These are phyloP conservation scores for Macroventuria anomochaeta DNA, from an alignment of 2,329 filamentous ascomycete genomes.

Conservation along the genomic window DNA sequence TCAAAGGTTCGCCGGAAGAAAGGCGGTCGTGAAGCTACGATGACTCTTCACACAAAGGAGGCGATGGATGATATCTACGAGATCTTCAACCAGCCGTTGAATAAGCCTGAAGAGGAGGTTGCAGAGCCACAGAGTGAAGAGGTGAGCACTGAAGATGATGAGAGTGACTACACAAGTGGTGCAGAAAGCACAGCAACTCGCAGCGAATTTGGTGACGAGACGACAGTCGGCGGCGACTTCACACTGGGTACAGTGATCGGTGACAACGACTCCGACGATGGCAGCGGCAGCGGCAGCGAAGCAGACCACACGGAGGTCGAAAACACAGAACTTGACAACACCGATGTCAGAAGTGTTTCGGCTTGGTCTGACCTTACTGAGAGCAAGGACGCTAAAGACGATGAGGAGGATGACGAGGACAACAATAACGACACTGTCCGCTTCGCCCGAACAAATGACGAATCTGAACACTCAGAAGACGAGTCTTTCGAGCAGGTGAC, in stretches of 20 bases:
- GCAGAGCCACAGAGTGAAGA: constrained; percentile 69
- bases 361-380: constrained; percentile 90
- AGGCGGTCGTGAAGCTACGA: constrained; percentile 80
- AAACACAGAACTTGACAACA: constrained; percentile 41
- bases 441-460: constrained; percentile 39
- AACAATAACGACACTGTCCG: constrained; percentile 37
- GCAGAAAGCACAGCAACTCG: constrained; percentile 85
- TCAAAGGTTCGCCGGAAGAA: constrained; percentile 77
- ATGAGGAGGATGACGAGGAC: constrained; percentile 37
- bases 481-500: constrained; percentile 46
- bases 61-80: constrained; percentile 98
- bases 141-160: constrained; percentile 67
- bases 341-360: constrained; percentile 61
- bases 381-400: constrained; percentile 67
- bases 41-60: constrained; percentile 95
- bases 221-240: constrained; percentile 57
- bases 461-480: constrained; percentile 43
- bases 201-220: constrained; percentile 72
- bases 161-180: constrained; percentile 75
- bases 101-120: constrained; percentile 54
- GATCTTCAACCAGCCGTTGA: constrained; percentile 89
- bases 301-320: constrained; percentile 28
- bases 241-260: constrained; percentile 48
- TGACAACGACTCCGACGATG: constrained; percentile 53
- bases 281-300: constrained; percentile 52